Conservation (phyloP, 2,329 filamentous ascomycete species). For the Verticillium klebahnii region DNA sequence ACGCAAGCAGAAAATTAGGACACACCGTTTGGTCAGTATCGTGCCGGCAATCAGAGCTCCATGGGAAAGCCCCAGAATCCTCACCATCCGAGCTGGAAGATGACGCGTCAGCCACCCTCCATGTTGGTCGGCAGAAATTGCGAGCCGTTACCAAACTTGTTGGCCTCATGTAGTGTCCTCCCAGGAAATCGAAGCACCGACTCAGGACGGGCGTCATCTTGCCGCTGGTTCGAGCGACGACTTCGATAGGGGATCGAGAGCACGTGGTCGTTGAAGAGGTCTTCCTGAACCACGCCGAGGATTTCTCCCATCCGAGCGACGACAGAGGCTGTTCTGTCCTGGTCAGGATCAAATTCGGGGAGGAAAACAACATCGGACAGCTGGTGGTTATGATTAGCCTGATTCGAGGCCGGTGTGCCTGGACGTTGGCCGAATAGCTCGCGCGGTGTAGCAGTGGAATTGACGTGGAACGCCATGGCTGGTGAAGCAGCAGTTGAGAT, state of each 20-base stretch:
- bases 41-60: constrained; percentile 51
- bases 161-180: constrained; percentile 38
- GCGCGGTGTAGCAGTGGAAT: not conserved
- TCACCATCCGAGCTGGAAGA: constrained; percentile 46
- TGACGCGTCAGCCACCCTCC: not conserved
- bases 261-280: constrained; percentile 36
- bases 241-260: constrained; percentile 43
- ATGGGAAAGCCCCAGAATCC: constrained; percentile 55
- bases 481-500: not conserved
- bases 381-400: not conserved
- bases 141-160: constrained; percentile 42
- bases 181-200: constrained; percentile 40
- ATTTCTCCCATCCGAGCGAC: constrained; percentile 52
- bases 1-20: constrained; percentile 12
- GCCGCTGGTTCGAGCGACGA: constrained; percentile 16
- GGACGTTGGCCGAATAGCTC: not conserved
- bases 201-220: constrained; percentile 1
- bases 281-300: constrained; percentile 45
- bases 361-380: not conserved
- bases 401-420: not conserved
- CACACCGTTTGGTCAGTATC: constrained; percentile 58
- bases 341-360: not conserved
- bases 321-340: constrained; percentile 17
- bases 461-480: not conserved
- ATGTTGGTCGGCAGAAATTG: too few relatives aligned